Evolutionary conservation across 148 eudicot species (phyloP).

Genomic region (Vaccinium darrowii): DNA sequence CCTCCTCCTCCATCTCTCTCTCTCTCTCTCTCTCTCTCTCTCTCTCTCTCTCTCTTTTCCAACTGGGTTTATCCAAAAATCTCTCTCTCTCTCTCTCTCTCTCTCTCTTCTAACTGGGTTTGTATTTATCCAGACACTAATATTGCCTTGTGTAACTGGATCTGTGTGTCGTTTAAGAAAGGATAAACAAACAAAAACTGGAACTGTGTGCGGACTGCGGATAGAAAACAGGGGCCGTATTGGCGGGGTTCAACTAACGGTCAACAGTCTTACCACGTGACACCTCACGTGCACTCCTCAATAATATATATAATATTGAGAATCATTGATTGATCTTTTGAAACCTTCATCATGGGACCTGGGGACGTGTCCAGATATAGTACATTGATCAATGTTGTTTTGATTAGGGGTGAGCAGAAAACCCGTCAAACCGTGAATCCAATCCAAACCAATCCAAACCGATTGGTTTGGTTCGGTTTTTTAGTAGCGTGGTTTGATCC

Average conservation of each 20-base stretch:
- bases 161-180: background rate
- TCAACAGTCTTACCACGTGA: background rate
- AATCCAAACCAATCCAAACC: too few relatives aligned
- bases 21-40: background rate
- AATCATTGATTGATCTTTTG: too few relatives aligned
- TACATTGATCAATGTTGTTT: too few relatives aligned
- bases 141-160: background rate
- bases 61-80: background rate
- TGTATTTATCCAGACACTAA: too few relatives aligned
- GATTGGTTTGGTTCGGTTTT: too few relatives aligned
- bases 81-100: background rate
- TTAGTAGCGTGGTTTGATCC: too few relatives aligned
- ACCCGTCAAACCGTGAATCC: too few relatives aligned
- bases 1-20: conserved; percentile 23
- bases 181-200: background rate
- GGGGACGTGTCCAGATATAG: too few relatives aligned
- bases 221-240: background rate
- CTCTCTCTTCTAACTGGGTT: background rate
- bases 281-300: background rate
- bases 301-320: too few relatives aligned
- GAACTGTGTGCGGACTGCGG: background rate
- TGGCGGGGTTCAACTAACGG: background rate
- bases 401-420: too few relatives aligned
- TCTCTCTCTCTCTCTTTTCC: background rate
- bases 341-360: too few relatives aligned